Evolutionary conservation across 345 rosid genomes (phyloP).

Genomic region (Theobroma cacao): DNA sequence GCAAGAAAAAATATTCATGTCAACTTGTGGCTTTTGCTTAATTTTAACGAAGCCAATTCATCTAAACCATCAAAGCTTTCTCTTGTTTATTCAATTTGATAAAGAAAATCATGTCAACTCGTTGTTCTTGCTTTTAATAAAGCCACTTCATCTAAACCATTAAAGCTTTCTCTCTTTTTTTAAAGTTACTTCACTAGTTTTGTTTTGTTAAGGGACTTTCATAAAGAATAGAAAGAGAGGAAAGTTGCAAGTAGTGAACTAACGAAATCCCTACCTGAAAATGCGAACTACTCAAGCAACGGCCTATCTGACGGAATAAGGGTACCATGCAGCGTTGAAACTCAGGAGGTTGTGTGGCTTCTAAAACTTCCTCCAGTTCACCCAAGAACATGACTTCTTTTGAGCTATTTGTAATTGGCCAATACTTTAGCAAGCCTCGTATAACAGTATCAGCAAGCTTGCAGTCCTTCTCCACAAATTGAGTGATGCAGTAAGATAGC

Average conservation of each 20-base stretch:
- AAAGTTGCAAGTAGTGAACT: conserved; percentile 4
- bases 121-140: neutral
- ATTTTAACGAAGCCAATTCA: neutral
- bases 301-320: conserved; percentile 59
- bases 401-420: conserved; percentile 89
- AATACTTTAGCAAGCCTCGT: conserved; percentile 70
- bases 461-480: conserved; percentile 85
- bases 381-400: conserved; percentile 88
- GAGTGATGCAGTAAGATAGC: conserved; percentile 77
- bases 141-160: neutral
- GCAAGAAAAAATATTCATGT: neutral
- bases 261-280: conserved; percentile 57
- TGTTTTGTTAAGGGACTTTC: neutral
- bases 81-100: neutral
- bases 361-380: conserved; percentile 86
- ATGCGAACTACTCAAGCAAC: conserved; percentile 81
- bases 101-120: neutral
- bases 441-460: conserved; percentile 84
- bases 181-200: neutral
- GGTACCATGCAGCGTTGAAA: conserved; percentile 91
- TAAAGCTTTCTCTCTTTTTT: neutral
- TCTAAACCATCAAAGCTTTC: neutral
- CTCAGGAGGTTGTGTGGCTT: conserved; percentile 81
- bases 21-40: neutral
- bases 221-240: neutral